Conservation (phyloP, 345 rosid species). For the Citrus mangshanensis region DNA sequence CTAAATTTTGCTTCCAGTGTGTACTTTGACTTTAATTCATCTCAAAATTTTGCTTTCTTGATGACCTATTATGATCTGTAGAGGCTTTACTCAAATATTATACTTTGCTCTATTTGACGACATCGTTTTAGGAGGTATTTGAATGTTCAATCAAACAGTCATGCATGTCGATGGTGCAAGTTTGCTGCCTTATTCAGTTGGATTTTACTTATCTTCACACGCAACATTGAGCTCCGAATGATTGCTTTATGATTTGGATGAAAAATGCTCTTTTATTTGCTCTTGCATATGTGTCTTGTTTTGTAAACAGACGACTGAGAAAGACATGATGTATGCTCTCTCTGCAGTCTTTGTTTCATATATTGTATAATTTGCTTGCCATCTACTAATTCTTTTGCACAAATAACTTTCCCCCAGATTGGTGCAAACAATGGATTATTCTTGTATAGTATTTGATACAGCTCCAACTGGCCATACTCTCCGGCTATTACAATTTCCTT, state of each 20-base stretch:
- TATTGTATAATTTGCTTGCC: neutral
- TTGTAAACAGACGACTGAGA: neutral
- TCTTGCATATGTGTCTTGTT: neutral
- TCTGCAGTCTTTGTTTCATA: neutral
- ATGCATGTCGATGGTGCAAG: neutral
- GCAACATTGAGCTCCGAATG: neutral
- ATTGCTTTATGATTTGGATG: neutral
- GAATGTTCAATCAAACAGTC: neutral
- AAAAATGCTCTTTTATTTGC: neutral
- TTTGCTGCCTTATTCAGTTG: neutral
- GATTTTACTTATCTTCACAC: neutral
- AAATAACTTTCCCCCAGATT: conserved; percentile 42
- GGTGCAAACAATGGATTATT: conserved; percentile 99
- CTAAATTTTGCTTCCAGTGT: neutral
- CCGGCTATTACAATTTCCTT: conserved; percentile 86
- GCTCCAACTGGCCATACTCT: conserved; percentile 99
- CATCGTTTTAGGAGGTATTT: neutral
- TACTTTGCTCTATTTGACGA: neutral
- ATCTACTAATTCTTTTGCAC: conserved; percentile 2
- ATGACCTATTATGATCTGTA: neutral
- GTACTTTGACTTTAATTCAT: neutral
- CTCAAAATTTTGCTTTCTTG: neutral
- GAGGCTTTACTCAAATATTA: neutral
- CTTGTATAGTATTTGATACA: conserved; percentile 90
- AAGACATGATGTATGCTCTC: neutral